These are phyloP conservation scores for Nidularia sp. DNA, from an alignment of 768 basidiomycete genomes.

Conservation along the genomic window DNA sequence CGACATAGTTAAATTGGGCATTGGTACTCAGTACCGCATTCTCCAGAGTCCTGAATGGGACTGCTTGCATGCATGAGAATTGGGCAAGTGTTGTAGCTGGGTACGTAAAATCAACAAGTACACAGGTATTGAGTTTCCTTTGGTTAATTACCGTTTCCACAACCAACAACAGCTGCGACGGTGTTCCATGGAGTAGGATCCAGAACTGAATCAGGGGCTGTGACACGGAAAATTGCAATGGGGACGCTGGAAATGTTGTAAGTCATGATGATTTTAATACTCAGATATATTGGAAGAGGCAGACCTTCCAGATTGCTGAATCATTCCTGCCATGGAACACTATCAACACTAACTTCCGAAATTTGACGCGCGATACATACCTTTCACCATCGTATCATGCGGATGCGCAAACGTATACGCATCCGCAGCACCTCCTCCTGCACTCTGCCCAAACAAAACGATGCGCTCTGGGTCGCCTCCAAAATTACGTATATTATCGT, in stretches of 20 bases:
- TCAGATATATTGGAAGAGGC: constrained; percentile 1
- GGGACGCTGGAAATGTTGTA: constrained; percentile 2
- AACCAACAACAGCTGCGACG: constrained; percentile 24
- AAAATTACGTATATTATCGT: constrained; percentile 42
- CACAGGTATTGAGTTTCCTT: background rate
- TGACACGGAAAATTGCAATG: background rate
- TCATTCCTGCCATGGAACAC: constrained; percentile 15
- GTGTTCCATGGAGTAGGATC: constrained; percentile 23
- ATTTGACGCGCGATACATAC: constrained; percentile 3
- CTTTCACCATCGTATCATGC: constrained; percentile 24
- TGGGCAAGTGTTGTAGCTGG: constrained; percentile 21
- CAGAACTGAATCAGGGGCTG: constrained; percentile 4
- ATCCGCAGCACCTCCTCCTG: constrained; percentile 27
- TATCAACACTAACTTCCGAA: background rate
- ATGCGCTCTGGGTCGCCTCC: constrained; percentile 35
- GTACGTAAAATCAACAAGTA: constrained; percentile 1
- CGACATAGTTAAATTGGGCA: constrained; percentile 19
- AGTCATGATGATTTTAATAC: background rate
- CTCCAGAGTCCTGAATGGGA: constrained; percentile 23
- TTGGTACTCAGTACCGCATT: constrained; percentile 24
- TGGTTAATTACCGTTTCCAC: constrained; percentile 20
- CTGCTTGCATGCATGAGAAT: constrained; percentile 29
- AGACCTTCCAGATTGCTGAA: constrained; percentile 32
- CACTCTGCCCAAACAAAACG: constrained; percentile 31
- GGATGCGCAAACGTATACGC: constrained; percentile 29